A percentile compares a stretch with the other conserved stretches of the same genome.
Evolutionary conservation across 768 basidiomycete species (phyloP).

Genomic region (Kondoa subrosea): DNA sequence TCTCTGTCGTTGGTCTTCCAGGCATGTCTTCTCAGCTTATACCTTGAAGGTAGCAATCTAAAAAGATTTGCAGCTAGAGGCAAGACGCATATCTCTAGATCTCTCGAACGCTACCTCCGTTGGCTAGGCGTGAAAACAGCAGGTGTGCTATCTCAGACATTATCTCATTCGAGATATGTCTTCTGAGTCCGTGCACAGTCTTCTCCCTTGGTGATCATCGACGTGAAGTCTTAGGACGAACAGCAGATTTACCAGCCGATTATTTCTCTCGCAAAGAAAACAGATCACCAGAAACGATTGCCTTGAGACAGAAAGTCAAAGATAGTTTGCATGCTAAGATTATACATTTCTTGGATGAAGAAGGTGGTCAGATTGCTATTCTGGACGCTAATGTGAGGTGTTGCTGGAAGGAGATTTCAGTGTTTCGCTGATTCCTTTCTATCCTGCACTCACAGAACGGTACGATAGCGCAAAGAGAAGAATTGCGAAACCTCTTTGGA

Average conservation of each 20-base stretch:
- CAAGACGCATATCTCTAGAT: slow-evolving; percentile 89
- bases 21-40: slow-evolving; percentile 23
- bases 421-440: neutral
- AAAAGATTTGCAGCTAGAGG: slow-evolving; percentile 46
- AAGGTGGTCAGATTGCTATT: slow-evolving; percentile 83
- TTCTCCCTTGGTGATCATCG: slow-evolving; percentile 91
- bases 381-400: slow-evolving; percentile 67
- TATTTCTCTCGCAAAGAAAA: slow-evolving; percentile 66
- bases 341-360: slow-evolving; percentile 62
- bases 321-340: slow-evolving; percentile 76
- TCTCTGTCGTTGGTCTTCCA: slow-evolving; percentile 79
- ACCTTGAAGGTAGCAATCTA: slow-evolving; percentile 1
- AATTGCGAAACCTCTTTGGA: slow-evolving; percentile 68
- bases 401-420: neutral
- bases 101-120: slow-evolving; percentile 87
- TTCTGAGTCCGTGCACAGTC: slow-evolving; percentile 35
- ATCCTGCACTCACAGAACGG: slow-evolving; percentile 41
- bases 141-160: slow-evolving; percentile 12
- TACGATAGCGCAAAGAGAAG: slow-evolving; percentile 47
- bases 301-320: slow-evolving; percentile 54
- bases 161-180: neutral
- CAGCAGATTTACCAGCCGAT: slow-evolving; percentile 71
- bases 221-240: slow-evolving; percentile 69
- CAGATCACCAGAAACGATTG: slow-evolving; percentile 46
- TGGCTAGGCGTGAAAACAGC: slow-evolving; percentile 97